Percentiles rank a stretch among this genome's conserved stretches.
Evolutionary conservation across 2,329 filamentous ascomycete species (phyloP).

Genomic region (Nemania sp.): DNA sequence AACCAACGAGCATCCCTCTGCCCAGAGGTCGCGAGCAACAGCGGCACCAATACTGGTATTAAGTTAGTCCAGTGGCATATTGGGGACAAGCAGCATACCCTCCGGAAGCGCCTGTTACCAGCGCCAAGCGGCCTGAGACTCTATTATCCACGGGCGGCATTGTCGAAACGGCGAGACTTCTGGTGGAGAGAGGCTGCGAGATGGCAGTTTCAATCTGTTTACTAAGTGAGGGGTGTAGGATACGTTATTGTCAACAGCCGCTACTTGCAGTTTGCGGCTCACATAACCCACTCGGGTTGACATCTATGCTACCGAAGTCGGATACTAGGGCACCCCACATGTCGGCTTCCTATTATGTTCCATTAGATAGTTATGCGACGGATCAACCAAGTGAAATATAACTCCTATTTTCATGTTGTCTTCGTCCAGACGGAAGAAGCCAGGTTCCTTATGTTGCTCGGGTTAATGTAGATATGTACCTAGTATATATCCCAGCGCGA

Average conservation of each 20-base stretch:
- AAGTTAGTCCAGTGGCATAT: conserved; percentile 1
- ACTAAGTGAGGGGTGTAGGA: conserved; percentile 11
- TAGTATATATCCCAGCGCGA: not conserved
- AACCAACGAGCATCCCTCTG: conserved; percentile 41
- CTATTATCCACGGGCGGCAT: conserved; percentile 41
- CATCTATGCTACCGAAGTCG: not conserved
- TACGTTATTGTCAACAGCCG: conserved; percentile 2
- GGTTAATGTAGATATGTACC: not conserved
- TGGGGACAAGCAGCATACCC: conserved; percentile 31
- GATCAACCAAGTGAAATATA: too few species aligned
- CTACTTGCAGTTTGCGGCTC: not conserved
- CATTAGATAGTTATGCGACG: not conserved
- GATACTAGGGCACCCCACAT: not conserved
- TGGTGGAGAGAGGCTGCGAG: not conserved
- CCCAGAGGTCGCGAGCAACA: conserved; percentile 40
- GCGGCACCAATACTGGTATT: conserved; percentile 40
- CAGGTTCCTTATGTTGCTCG: too few species aligned
- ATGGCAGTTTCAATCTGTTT: not conserved
- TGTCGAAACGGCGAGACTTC: too few species aligned
- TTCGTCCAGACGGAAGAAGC: too few species aligned
- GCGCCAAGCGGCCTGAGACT: conserved; percentile 40
- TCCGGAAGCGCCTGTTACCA: conserved; percentile 43
- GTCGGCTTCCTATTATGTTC: not conserved
- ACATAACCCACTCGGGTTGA: too few species aligned
- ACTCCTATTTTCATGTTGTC: not conserved